These are phyloP conservation scores for Phalaenopsis aphrodite DNA, from an alignment of 106 monocot genomes.

Conservation along the genomic window DNA sequence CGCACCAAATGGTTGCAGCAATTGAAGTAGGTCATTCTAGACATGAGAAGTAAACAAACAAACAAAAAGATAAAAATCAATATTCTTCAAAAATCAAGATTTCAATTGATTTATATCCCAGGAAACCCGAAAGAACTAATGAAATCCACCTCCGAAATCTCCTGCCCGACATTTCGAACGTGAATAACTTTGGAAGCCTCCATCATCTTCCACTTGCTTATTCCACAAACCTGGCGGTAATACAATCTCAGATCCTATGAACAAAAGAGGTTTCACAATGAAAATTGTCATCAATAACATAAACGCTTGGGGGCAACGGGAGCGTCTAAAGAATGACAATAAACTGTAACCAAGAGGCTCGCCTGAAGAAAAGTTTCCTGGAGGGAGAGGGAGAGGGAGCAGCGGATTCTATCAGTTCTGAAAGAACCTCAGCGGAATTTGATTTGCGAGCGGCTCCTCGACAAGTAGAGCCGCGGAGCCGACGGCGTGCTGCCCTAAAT, in stretches of 20 bases:
- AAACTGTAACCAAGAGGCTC: background rate
- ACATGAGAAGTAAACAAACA: background rate
- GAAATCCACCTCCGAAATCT: conserved; percentile 59
- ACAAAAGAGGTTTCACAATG: background rate
- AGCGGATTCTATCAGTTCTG: background rate
- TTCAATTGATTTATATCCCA: background rate
- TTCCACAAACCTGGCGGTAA: background rate
- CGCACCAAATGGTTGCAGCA: conserved; percentile 56
- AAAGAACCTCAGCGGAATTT: background rate
- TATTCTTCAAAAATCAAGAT: background rate
- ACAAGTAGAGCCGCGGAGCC: background rate
- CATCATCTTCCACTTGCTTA: conserved; percentile 31
- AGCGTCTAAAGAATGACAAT: background rate
- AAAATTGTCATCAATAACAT: background rate
- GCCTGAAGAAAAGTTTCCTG: background rate
- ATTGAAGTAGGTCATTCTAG: conserved; percentile 62
- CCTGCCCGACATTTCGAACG: conserved; percentile 83
- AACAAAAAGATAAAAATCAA: background rate
- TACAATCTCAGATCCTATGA: background rate
- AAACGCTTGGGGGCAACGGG: background rate
- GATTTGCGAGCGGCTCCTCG: background rate
- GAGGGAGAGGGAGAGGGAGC: background rate
- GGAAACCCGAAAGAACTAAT: background rate
- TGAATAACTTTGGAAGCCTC: conserved; percentile 90
- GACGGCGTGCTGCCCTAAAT: conserved; percentile 1